Evolutionary conservation across 805 yeast species (phyloP), one percentile per base, ranked within the genome.

Genomic region (Huiozyma sinensis): DNA sequence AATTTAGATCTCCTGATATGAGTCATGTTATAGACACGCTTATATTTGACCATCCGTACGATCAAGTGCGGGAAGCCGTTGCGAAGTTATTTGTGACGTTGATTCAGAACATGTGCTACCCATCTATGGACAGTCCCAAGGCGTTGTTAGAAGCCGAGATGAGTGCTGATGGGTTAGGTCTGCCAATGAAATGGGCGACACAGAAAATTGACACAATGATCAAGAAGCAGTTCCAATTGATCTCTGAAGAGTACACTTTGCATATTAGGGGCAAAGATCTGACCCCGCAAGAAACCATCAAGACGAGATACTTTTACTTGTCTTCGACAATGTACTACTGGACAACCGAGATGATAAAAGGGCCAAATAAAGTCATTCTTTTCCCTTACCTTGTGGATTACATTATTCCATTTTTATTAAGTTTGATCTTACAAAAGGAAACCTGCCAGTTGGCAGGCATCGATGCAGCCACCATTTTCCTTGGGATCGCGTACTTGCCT

Each of bases 381-480:
- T 71, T 76, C 36, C 77, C 77, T 5, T 72, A 75, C 45, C 62
- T 82, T 33, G 61, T 68, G 9, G 61, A 68, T 2, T 65, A 73
- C 43, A 70, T 88, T 28, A 62, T 86, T 0, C 95, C 95, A 24
- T 79, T 84, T 48, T 65, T 87, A 46, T 67, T 86, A 55, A 68
- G 72, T 24, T 64, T 87, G 39, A 76, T 79, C 44, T 72, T 71
- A 34, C 73, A 83, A 68, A 79, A 86, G 47, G 97, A 90, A 49
- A 85, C 85, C n/a, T 83, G 94, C 51, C 86, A 82, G 50, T 63
- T 83, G 46, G 81, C 82, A 0, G 73, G 72, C 34, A 63, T 84
- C 8, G 71, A 71, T 35, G 82, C 89, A 0, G 68, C 75, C 1
- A 53, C 63, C 4, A 52, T 75, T 28, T 71, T 75, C 50, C 60